These are phyloP conservation scores for Tolypocladium amazonense DNA, from an alignment of 2,329 filamentous ascomycete species.

Conservation along the genomic window DNA sequence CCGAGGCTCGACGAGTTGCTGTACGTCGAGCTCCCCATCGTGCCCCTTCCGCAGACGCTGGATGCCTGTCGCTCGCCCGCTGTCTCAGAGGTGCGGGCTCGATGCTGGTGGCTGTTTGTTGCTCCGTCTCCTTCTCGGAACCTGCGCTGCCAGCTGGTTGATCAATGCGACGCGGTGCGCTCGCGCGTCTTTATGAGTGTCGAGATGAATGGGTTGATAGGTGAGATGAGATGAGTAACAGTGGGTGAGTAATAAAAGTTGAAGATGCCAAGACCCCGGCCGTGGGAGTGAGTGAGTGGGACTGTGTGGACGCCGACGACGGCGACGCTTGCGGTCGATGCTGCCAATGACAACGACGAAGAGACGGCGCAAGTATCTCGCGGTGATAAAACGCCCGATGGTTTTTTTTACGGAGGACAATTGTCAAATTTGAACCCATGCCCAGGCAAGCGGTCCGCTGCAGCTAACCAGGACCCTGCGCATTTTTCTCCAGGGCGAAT, in stretches of 20 bases:
- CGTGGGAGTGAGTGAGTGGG: background rate
- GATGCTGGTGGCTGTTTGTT: background rate
- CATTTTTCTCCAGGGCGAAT: background rate
- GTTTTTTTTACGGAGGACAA: background rate
- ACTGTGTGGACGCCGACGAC: background rate
- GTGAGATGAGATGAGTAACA: background rate
- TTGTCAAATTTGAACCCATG: background rate
- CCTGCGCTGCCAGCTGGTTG: background rate
- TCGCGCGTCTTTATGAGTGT: background rate
- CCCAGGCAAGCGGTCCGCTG: background rate
- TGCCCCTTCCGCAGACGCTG: background rate
- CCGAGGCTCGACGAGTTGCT: conserved; percentile 30
- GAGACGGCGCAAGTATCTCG: background rate
- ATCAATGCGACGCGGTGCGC: background rate
- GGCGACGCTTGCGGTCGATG: background rate
- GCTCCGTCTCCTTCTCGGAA: background rate
- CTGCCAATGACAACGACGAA: background rate
- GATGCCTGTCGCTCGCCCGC: background rate
- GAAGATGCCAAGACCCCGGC: background rate
- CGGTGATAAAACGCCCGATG: too few relatives aligned
- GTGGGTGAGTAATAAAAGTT: background rate
- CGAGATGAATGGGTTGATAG: background rate
- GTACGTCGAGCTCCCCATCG: conserved; percentile 21
- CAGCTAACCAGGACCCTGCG: background rate
- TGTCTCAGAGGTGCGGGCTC: background rate